Evolutionary conservation across 2,329 filamentous ascomycete genomes (phyloP).

Genomic region (Incumbomyces delicatus): DNA sequence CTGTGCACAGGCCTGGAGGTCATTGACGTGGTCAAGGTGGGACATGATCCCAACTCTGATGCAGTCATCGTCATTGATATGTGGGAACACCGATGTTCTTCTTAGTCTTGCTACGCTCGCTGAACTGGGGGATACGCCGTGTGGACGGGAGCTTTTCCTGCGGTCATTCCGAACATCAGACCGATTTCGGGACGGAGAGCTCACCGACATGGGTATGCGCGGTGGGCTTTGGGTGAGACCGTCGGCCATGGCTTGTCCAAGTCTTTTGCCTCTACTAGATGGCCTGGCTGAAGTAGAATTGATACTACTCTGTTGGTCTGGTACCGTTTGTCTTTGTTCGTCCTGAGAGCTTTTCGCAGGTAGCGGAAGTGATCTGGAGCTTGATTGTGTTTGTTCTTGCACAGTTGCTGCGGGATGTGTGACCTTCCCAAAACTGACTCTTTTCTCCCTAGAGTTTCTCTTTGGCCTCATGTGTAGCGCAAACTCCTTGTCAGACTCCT

Average conservation of each 20-base stretch:
- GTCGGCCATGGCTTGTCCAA: slow-evolving; percentile 6
- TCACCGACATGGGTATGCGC: neutral
- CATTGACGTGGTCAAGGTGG: neutral
- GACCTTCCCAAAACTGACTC: neutral
- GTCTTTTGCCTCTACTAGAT: neutral
- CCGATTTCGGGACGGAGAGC: neutral
- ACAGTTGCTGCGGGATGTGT: neutral
- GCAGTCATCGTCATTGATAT: neutral
- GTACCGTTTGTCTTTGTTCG: neutral
- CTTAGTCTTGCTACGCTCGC: neutral
- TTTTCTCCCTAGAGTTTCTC: neutral
- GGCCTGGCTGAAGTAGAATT: neutral
- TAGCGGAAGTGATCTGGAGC: neutral
- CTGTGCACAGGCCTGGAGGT: slow-evolving; percentile 14
- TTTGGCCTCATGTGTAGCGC: slow-evolving; percentile 4
- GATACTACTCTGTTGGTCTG: neutral
- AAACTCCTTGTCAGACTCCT: slow-evolving; percentile 2
- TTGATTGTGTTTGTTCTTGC: neutral
- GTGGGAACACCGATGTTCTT: neutral
- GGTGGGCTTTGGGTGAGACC: neutral
- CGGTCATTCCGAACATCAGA: too few species aligned
- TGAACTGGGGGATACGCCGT: neutral
- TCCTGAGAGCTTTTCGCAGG: too few species aligned
- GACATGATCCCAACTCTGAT: slow-evolving; percentile 5
- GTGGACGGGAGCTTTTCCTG: neutral